phyloP scores from a whole-genome alignment of 2,329 filamentous ascomycete genomes.

The Colletotrichum tabaci region DNA sequence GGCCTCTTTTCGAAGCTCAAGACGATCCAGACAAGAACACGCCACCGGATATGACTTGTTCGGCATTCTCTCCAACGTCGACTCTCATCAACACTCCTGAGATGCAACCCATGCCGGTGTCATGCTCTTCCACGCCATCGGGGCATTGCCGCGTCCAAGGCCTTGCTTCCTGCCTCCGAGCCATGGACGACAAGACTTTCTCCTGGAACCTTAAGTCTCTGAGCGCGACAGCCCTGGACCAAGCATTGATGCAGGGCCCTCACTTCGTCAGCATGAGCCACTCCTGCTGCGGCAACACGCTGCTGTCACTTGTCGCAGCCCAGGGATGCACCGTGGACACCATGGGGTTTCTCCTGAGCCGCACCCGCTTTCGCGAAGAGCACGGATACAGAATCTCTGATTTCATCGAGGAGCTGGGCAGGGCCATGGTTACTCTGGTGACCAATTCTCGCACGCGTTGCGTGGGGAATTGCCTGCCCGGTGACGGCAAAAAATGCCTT shows the following conservation, averaged over 20 bases:
- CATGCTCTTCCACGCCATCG: too few relatives aligned
- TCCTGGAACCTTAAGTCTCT: too few relatives aligned
- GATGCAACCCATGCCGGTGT: too few relatives aligned
- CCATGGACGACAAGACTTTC: too few relatives aligned
- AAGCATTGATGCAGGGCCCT: not conserved
- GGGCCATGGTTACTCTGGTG: not conserved
- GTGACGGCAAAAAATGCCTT: not conserved
- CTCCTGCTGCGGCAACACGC: not conserved
- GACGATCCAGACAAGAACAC: not conserved
- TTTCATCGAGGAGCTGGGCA: not conserved
- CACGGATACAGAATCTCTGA: not conserved
- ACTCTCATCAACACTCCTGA: not conserved
- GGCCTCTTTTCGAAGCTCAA: too few relatives aligned
- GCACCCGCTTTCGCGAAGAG: not conserved
- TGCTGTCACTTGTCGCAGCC: not conserved
- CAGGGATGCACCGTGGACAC: not conserved
- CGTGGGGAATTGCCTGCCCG: too few relatives aligned
- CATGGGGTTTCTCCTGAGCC: not conserved
- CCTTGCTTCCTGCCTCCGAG: not conserved
- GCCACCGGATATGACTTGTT: not conserved
- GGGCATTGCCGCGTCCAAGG: not conserved
- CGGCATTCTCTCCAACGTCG: not conserved
- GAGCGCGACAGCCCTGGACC: not conserved
- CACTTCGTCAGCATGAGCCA: not conserved
- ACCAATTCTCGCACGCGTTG: not conserved